Evolutionary conservation across 768 basidiomycete species (phyloP).

Genomic region (Lactarius evosmus): DNA sequence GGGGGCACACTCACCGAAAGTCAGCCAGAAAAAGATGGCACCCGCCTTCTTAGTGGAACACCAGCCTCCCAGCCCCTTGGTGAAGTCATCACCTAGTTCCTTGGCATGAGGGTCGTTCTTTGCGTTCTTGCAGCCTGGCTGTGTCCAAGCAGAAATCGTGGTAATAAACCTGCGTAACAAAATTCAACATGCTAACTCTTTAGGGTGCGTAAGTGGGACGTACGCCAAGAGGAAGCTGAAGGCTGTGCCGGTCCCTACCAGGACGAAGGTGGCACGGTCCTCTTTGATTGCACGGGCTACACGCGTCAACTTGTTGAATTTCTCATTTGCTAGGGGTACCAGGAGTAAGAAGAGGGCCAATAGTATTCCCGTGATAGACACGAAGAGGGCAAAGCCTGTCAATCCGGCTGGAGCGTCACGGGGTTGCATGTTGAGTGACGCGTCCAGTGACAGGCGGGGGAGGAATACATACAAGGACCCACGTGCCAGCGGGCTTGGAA

Average conservation of each 20-base stretch:
- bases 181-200: conserved; percentile 25
- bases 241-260: conserved; percentile 65
- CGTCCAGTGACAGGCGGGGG: neutral
- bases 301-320: conserved; percentile 75
- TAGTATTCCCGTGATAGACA: conserved; percentile 67
- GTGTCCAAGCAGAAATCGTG: conserved; percentile 83
- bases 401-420: conserved; percentile 65
- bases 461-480: conserved; percentile 70
- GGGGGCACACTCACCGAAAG: conserved; percentile 53
- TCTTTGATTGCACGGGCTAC: conserved; percentile 81
- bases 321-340: conserved; percentile 79
- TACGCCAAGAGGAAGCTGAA: conserved; percentile 75
- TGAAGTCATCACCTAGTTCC: conserved; percentile 59
- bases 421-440: conserved; percentile 4
- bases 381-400: conserved; percentile 80
- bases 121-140: conserved; percentile 85
- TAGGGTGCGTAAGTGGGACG: conserved; percentile 35
- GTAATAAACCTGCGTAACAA: conserved; percentile 54
- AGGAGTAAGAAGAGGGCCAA: conserved; percentile 70
- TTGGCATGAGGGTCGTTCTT: conserved; percentile 75
- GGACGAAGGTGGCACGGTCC: conserved; percentile 78
- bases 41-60: conserved; percentile 92
- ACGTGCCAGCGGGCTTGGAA: conserved; percentile 86
- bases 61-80: conserved; percentile 70
- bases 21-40: conserved; percentile 85